Conservation (phyloP, 768 basidiomycete genomes). For the Peribolospora kevripleyi region DNA sequence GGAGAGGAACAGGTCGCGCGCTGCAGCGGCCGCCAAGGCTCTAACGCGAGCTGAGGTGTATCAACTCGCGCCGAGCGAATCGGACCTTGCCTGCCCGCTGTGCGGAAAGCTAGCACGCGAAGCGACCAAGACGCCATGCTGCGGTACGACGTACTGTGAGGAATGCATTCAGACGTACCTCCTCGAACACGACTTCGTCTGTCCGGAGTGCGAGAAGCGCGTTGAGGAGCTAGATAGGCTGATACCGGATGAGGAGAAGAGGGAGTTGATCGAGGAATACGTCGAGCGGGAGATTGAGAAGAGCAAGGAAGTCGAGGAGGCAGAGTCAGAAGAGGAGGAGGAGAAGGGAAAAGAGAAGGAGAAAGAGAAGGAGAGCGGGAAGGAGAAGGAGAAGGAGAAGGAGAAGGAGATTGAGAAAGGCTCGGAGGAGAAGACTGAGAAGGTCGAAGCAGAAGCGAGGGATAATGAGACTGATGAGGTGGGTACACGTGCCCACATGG, state of each 20-base stretch:
- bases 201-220: constrained; percentile 70
- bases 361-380: neutral
- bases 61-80: constrained; percentile 49
- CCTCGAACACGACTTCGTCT: constrained; percentile 81
- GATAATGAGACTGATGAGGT: constrained; percentile 14
- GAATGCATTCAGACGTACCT: constrained; percentile 90
- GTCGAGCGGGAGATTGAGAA: constrained; percentile 33
- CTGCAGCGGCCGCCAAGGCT: constrained; percentile 33
- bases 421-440: constrained; percentile 9
- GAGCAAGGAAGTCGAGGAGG: constrained; percentile 17
- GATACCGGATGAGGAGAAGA: constrained; percentile 47
- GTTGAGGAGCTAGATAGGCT: constrained; percentile 74
- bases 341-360: constrained; percentile 12
- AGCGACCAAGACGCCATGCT: constrained; percentile 87
- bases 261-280: constrained; percentile 54
- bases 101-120: constrained; percentile 84
- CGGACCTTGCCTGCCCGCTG: constrained; percentile 59
- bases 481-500: constrained; percentile 13
- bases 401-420: constrained; percentile 32
- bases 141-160: constrained; percentile 73
- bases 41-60: constrained; percentile 73
- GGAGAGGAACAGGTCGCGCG: constrained; percentile 60
- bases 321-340: constrained; percentile 5
- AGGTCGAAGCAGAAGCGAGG: constrained; percentile 2
- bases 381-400: constrained; percentile 4